Percentiles rank a stretch among this genome's conserved stretches.
These are phyloP conservation scores for Eucalyptus curtisii DNA, from an alignment of 345 rosid genomes.

Conservation along the genomic window DNA sequence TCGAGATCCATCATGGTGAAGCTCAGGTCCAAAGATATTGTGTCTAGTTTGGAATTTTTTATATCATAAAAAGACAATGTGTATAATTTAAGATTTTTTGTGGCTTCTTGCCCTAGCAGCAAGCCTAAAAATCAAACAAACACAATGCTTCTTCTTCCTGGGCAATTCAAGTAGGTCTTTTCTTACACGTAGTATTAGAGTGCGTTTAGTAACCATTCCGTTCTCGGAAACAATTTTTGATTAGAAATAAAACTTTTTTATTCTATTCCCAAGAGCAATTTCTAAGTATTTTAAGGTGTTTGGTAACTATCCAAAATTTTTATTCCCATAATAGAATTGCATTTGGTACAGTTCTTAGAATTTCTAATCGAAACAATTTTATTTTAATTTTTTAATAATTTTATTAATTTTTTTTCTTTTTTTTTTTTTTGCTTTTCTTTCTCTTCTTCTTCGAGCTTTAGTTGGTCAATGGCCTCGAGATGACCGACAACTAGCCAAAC, in stretches of 20 bases:
- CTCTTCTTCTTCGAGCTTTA: no score
- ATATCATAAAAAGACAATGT: no score
- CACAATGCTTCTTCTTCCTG: neutral
- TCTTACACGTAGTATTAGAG: fast-evolving
- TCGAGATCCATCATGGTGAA: no score
- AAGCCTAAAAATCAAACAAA: neutral
- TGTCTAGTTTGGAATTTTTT: no score
- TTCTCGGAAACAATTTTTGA: fast-evolving
- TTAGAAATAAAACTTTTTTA: fast-evolving
- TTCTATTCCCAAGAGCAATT: fast-evolving
- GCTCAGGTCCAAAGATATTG: no score
- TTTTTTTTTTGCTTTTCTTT: no score
- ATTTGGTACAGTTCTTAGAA: fast-evolving
- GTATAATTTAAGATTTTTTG: no score
- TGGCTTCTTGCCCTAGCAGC: no score
- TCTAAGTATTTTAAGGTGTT: fast-evolving
- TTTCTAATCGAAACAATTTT: no score
- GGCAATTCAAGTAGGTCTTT: neutral
- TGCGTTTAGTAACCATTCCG: fast-evolving
- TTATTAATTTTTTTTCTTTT: fast-evolving
- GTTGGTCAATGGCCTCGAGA: fast-evolving
- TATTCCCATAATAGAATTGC: fast-evolving
- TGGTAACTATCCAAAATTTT: fast-evolving
- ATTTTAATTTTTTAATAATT: no score
- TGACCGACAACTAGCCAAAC: fast-evolving